phyloP scores from a whole-genome alignment of 179 eudicot species.

The Drosera spatulata region DNA sequence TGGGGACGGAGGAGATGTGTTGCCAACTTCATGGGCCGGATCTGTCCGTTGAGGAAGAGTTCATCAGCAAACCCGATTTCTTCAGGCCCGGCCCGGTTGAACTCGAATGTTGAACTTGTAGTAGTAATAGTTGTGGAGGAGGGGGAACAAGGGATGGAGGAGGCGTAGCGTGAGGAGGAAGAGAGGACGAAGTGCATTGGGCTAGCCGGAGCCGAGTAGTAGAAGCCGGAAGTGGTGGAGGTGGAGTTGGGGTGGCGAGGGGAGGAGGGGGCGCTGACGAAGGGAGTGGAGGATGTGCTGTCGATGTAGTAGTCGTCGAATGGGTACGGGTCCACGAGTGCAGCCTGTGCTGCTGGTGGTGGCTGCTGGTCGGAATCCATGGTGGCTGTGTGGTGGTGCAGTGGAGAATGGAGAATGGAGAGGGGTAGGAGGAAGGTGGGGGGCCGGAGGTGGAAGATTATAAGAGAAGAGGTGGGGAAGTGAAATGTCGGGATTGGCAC shows the following conservation, averaged over 20 bases:
- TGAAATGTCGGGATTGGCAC: no score
- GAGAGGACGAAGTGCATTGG: slow-evolving; percentile 64
- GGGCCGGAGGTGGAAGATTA: no score
- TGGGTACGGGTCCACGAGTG: not conserved
- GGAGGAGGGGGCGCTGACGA: slow-evolving; percentile 74
- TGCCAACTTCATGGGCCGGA: slow-evolving; percentile 80
- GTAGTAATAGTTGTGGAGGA: slow-evolving; percentile 20
- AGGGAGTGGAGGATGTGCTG: slow-evolving; percentile 77
- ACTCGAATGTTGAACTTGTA: slow-evolving; percentile 6
- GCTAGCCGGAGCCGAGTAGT: slow-evolving; percentile 78
- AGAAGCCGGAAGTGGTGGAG: slow-evolving; percentile 24
- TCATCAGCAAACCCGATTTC: slow-evolving; percentile 60
- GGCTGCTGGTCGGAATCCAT: no score
- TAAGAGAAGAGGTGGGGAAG: no score
- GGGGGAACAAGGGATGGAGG: not conserved
- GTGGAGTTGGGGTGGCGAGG: slow-evolving; percentile 28
- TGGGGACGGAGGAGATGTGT: slow-evolving; percentile 50
- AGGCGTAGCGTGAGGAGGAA: slow-evolving; percentile 5
- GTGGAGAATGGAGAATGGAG: no score
- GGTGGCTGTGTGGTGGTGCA: no score
- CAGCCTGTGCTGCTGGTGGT: no score
- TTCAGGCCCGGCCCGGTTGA: slow-evolving; percentile 18
- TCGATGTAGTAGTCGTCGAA: slow-evolving; percentile 29
- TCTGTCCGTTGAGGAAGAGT: slow-evolving; percentile 80
- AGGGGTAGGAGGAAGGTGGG: no score